phyloP scores from a whole-genome alignment of 2,329 filamentous ascomycete species.

The Tolypocladium capitatum region DNA sequence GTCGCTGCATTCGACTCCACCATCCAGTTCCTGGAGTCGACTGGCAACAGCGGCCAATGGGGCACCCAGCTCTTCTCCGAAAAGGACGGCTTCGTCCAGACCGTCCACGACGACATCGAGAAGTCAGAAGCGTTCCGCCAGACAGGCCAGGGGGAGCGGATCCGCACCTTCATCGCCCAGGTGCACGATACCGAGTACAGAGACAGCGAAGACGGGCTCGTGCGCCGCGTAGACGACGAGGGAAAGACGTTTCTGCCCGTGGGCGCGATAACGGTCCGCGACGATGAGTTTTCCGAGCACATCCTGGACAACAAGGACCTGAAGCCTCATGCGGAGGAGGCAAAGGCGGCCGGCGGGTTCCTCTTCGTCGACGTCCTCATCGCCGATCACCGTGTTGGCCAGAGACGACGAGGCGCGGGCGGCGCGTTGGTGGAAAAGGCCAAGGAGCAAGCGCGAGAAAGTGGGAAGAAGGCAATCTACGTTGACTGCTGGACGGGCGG shows the following conservation, averaged over 20 bases:
- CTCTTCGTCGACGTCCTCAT: neutral
- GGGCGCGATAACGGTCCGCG: neutral
- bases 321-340: neutral
- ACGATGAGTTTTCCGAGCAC: neutral
- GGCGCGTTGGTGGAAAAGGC: neutral
- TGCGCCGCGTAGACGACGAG: neutral
- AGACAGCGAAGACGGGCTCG: slow-evolving; percentile 1
- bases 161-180: slow-evolving; percentile 16
- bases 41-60: slow-evolving; percentile 16
- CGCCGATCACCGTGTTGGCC: neutral
- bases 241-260: neutral
- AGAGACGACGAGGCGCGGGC: neutral
- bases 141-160: slow-evolving; percentile 8
- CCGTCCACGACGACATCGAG: slow-evolving; percentile 8
- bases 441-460: neutral
- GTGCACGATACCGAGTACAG: slow-evolving; percentile 6
- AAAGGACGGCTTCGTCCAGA: slow-evolving; percentile 10
- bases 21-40: slow-evolving; percentile 13
- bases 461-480: slow-evolving; percentile 9
- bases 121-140: slow-evolving; percentile 12
- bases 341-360: neutral
- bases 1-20: slow-evolving; percentile 16
- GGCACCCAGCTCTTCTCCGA: slow-evolving; percentile 12
- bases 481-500: slow-evolving; percentile 16
- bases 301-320: neutral